Evolutionary conservation across 176 grass and related monocot genomes (phyloP), one percentile per base, ranked within the genome.

Genomic region (Oryza australiensis): DNA sequence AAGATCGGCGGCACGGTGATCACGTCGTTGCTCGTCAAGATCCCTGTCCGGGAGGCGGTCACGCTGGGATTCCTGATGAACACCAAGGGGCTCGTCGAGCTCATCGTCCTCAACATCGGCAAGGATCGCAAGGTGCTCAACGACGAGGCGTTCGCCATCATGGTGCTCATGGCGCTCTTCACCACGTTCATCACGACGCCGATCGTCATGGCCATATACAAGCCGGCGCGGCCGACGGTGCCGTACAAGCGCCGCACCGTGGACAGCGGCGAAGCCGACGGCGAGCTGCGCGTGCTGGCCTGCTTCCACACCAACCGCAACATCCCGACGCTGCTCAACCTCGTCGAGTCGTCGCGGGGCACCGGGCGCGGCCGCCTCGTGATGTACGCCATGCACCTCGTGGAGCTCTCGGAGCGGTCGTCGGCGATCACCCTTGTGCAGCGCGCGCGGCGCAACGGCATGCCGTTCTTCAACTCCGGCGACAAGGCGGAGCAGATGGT

Each of bases 101-200:
- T 94, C 60, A 87, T 94, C 75, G 92, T 94, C 6, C 84, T 94
- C 65, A 94, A 94, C 89, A 94, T 94, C 41, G 93, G 93, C 20
- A 80, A 41, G 14, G 93, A 94, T 59, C 84, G 93, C 12, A 88
- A 90, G 82, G 90, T 95, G 9, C 90, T 95, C 4, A 95, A 95
- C 29, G 93, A 95, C 60, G 93, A 95, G 85, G 35, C 90, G 0
- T 95, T 95, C 38, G 93, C 90, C 24, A 95, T 95, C 82, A 32
- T 95, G 75, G 90, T 95, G 28, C 90, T 95, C 85, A 95, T 95
- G 93, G 93, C 93, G 0, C 64, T 95, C 13, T 89, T 95, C 87
- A 95, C 93, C 35, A 95, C 93, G 13, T 95, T 95, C 87, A 90
- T 95, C 69, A 95, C 90, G 0, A 90, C 93, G 34, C 90, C 93